A percentile compares a stretch with the other conserved stretches of the same genome.
These are phyloP conservation scores for Aegilops umbellulata DNA, from an alignment of 176 grass and related monocot genomes.

Conservation along the genomic window DNA sequence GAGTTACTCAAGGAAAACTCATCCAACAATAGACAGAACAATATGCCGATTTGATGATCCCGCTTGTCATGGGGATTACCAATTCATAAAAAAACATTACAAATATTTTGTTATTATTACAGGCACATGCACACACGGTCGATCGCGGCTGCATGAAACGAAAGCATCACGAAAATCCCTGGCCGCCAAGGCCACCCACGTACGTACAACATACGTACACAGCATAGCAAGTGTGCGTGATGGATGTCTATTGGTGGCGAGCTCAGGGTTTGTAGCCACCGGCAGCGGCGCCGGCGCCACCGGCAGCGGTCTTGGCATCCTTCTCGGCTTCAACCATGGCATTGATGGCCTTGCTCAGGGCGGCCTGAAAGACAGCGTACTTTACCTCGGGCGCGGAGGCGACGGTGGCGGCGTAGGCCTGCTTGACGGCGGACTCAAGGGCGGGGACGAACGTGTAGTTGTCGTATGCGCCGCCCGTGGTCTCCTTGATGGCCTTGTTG, in stretches of 20 bases:
- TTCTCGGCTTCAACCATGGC: background rate
- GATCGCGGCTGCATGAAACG: background rate
- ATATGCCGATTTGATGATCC: no score
- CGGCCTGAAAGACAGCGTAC: slow-evolving; percentile 3
- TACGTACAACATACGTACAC: background rate
- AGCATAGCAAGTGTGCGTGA: background rate
- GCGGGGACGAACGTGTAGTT: background rate
- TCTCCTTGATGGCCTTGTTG: background rate
- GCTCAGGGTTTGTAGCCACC: slow-evolving; percentile 2
- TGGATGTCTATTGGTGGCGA: background rate
- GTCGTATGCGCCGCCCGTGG: background rate
- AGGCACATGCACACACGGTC: background rate
- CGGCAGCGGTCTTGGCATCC: background rate
- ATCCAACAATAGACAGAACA: no score
- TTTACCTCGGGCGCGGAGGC: background rate
- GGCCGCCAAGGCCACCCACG: background rate
- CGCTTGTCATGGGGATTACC: no score
- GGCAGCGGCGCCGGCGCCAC: background rate
- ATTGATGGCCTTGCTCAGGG: background rate
- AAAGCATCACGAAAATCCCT: background rate
- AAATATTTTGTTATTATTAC: background rate
- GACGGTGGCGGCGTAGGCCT: background rate
- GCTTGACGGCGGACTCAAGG: slow-evolving; percentile 13
- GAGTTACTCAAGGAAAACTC: no score
- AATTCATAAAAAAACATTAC: background rate